Conservation (phyloP, 106 monocot species). For the Iris macrosiphon region DNA sequence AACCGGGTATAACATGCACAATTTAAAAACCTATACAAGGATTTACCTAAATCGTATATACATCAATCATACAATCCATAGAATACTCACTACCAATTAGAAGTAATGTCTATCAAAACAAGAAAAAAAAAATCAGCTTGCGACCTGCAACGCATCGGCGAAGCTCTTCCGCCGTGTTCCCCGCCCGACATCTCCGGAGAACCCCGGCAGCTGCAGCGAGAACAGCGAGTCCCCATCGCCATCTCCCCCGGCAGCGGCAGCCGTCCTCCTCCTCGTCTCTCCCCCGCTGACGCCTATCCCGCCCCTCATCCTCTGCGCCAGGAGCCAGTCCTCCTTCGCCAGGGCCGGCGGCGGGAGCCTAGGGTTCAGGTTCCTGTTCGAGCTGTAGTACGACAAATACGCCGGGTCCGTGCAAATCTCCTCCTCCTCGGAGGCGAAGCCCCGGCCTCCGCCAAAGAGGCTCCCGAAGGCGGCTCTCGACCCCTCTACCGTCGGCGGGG, state of each 20-base stretch:
- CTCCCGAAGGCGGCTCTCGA: slow-evolving; percentile 42
- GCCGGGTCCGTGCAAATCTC: slow-evolving; percentile 50
- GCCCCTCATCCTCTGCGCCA: slow-evolving; percentile 23
- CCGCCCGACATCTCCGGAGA: slow-evolving; percentile 19
- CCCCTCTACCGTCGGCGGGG: slow-evolving; percentile 82
- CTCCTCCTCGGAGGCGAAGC: slow-evolving; percentile 24
- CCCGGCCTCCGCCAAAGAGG: slow-evolving; percentile 12
- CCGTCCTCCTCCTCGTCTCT: slow-evolving; percentile 12
- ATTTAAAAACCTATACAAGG: too few relatives aligned
- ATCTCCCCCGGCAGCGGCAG: slow-evolving; percentile 11
- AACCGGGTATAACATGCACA: too few relatives aligned
- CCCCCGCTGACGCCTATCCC: slow-evolving; percentile 15
- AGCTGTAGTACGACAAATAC: slow-evolving; percentile 49
- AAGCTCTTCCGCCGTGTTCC: slow-evolving; percentile 52
- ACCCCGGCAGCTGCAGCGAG: slow-evolving; percentile 26
- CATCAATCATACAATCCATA: too few relatives aligned
- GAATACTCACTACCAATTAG: too few relatives aligned
- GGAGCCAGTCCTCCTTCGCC: slow-evolving; percentile 77
- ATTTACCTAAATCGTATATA: too few relatives aligned
- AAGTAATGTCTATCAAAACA: too few relatives aligned
- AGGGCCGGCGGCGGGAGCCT: slow-evolving; percentile 47
- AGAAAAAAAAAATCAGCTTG: too few relatives aligned
- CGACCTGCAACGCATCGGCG: slow-evolving; percentile 57
- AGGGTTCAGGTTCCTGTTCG: slow-evolving; percentile 54
- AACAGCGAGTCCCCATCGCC: slow-evolving; percentile 28